Conservation (phyloP, 2,329 filamentous ascomycete genomes). For the Ramularia endophylla region DNA sequence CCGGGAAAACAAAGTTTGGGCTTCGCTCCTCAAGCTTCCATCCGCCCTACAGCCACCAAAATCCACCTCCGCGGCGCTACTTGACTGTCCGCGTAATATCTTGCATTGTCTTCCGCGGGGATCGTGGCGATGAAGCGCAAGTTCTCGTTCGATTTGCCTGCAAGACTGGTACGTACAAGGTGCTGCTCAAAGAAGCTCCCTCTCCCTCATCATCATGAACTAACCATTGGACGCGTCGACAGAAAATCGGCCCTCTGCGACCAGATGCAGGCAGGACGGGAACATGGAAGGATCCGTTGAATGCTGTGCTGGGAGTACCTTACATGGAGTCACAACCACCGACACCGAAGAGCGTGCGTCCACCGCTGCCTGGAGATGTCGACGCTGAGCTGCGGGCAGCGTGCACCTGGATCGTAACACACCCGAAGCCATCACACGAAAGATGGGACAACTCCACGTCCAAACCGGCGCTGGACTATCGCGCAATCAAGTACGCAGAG, state of each 20-base stretch:
- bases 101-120: not conserved
- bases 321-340: constrained; percentile 31
- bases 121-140: constrained; percentile 36
- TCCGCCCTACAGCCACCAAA: too few relatives aligned
- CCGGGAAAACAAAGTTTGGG: too few relatives aligned
- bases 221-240: constrained; percentile 1
- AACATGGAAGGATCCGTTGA: constrained; percentile 27
- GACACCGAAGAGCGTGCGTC: constrained; percentile 39
- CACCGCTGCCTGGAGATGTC: constrained; percentile 36
- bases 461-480: constrained; percentile 31
- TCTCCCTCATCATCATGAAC: not conserved
- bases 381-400: constrained; percentile 42
- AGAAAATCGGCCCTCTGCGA: constrained; percentile 26
- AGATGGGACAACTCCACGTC: constrained; percentile 27
- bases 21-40: too few relatives aligned
- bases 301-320: constrained; percentile 15
- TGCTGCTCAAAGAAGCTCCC: not conserved
- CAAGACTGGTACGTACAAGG: not conserved
- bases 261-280: constrained; percentile 15
- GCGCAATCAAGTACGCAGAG: constrained; percentile 23
- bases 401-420: constrained; percentile 39
- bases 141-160: constrained; percentile 35
- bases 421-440: constrained; percentile 32
- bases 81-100: not conserved
- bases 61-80: not conserved